Base-by-base conservation (phyloP, 768 basidiomycete genomes). In the Naematelia aurantialba region DNA sequence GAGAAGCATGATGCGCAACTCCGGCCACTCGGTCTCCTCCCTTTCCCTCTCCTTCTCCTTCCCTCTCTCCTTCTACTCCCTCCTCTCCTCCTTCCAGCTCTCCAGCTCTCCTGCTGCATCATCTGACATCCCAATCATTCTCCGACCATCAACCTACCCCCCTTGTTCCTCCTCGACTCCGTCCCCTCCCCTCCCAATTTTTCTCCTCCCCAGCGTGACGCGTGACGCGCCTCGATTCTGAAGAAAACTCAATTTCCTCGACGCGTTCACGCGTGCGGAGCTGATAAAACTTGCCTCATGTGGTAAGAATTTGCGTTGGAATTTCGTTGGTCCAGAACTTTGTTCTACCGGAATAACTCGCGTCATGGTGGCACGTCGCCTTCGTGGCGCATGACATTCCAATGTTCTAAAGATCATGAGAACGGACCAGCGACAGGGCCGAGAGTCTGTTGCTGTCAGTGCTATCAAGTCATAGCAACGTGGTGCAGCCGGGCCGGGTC, bases 201-300 rank as follows among this genome's bases (percentile, higher is more conserved):
- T 25, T 13, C 53, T 24, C 39, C 21, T n/a, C n/a, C 53, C 27
- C 42, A 55, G 17, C 51, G 17, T 31, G 25, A 25, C 21, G 19
- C 17, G 42, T 53, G 10, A 39, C 14, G 29, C 45, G 39, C 29
- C 34, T 55, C 53, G 39, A n/a, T 42, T n/a, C 25, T n/a, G n/a
- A n/a, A n/a, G n/a, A 14, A 44, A 25, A 55, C 27, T 26, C 45
- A 39, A 3, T 22, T 21, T 44, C 39, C 11, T 44, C 13, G 24
- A 56, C 55, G 55, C 55, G 55, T 56, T 44, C 55, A 56, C 55
- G 55, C 55, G 55, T 56, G 29, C 55, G 29, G 55, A 45, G 12
- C 47, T 55, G 11, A 10, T 30, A 2, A 29, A n/a, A 55, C 19
- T 55, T 55, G 45, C 53, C 45, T 55, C 17, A 55, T 55, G 25